Base-by-base conservation (phyloP, 192 early-diverging fungal genomes). In the Pilaira anomala region DNA sequence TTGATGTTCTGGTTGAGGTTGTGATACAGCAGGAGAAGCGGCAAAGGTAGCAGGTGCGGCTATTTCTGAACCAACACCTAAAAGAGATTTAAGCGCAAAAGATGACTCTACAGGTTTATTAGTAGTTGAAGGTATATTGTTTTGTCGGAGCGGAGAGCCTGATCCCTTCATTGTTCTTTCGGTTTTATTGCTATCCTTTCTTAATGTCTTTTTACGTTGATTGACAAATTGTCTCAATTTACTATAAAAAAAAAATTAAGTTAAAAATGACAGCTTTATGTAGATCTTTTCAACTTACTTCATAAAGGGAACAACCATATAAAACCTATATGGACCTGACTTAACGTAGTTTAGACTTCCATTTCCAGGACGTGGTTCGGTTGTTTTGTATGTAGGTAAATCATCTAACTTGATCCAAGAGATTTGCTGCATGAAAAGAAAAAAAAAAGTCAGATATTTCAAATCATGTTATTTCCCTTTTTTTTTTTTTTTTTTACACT, bases 241-340 rank as follows among this genome's bases (percentile, higher is more conserved):
- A 25, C 66, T 67, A 53, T 0, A 24, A 3, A 18, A 14, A 16
- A 5, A 40, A 5, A 40, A 5, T 8, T 40, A 8, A 40, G 39
- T 8, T 40, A 12, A 40, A 5, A 8, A 12, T 8, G 5, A 5
- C 5, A 8, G 5, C 39, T 12, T 12, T 12, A 12, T 45, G 2
- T 16, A 3, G n/a, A 3, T 16, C 12, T n/a, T 45, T n/a, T 45
- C 12, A 45, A 51, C 55, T 50, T 76, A 81, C 79, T 73, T 82
- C 49, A 88, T 76, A 76, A 91, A 91, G 12, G 88, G 88, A 22
- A 81, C 85, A 51, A 91, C 84, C 79, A 88, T 73, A 51, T 88
- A 91, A 67, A 83, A 91, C 26, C 83, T 76, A 64, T 71, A 63
- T 1, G 48, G 50, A 8, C 69, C 48, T 25, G 46, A 45, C 28